Percentiles rank a stretch among this genome's conserved stretches.
Evolutionary conservation across 2,329 filamentous ascomycete species (phyloP).

Genomic region (Aspergillus texensis): DNA sequence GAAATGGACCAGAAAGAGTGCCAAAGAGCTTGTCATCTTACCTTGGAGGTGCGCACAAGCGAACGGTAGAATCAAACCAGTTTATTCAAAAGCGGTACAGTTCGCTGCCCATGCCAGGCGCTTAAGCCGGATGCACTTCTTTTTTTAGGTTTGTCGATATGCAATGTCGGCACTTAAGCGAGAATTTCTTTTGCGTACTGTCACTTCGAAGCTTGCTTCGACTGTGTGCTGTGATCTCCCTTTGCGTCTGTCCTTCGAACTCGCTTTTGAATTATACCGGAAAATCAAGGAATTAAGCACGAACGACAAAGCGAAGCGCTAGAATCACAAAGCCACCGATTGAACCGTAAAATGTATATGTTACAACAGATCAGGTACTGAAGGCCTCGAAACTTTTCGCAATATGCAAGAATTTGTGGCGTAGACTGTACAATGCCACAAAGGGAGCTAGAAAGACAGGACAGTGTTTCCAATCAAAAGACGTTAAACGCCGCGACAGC

Average conservation of each 20-base stretch:
- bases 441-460: slow-evolving; percentile 10
- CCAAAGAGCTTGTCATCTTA: slow-evolving; percentile 27
- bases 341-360: slow-evolving; percentile 6
- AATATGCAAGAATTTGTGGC: slow-evolving; percentile 6
- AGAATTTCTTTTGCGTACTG: slow-evolving; percentile 3
- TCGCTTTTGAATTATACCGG: slow-evolving; percentile 8
- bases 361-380: slow-evolving; percentile 19
- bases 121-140: slow-evolving; percentile 16
- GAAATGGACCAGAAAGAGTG: slow-evolving; percentile 18
- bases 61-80: slow-evolving; percentile 17
- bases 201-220: background rate
- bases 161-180: slow-evolving; percentile 8
- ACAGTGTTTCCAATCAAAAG: slow-evolving; percentile 3
- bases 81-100: slow-evolving; percentile 28
- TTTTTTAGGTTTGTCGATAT: slow-evolving; percentile 14
- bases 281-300: background rate
- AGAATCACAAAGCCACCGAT: slow-evolving; percentile 18
- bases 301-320: background rate
- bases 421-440: slow-evolving; percentile 14
- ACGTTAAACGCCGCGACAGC: background rate
- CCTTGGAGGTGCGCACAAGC: slow-evolving; percentile 34
- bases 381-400: background rate
- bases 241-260: slow-evolving; percentile 2
- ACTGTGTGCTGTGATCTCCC: background rate
- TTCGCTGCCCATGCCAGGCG: slow-evolving; percentile 33